Evolutionary conservation across 108 stramenopile species (phyloP), one percentile per base, ranked within the genome.

Genomic region (Chaetoceros tenuissimus): DNA sequence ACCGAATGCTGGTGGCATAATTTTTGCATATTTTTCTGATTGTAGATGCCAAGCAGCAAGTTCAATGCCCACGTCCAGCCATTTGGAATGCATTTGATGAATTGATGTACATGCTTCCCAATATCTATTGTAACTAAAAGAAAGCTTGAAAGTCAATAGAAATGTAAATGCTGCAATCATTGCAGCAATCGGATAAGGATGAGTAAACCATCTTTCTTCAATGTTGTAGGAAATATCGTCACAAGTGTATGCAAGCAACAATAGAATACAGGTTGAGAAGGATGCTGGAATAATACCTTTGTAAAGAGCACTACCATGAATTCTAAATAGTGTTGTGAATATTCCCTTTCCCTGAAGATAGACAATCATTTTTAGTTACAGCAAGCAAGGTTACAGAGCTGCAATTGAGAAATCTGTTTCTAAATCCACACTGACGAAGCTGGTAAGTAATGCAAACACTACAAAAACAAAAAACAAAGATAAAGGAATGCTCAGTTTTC

Each of bases 91-190:
- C 87, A 88, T 88, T 27, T 34, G 53, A 64, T 84, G 80, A 28
- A 88, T 62, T 23, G 79, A 69, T 3, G 79, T 78, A 28, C 62
- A 68, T 17, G 82, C 87, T 56, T 88, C 82, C 82, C 87, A 88
- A 56, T 71, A 81, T 24, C 73, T 69, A 66, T 77, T 69, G 53
- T 69, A 77, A 40, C 40, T 74, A 68, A 71, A 82, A n/a, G 66
- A 76, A 34, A 69, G 63, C 46, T 78, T 78, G 55, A 78, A 80
- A 17, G 79, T 72, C 2, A 87, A 64, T 34, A 83, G 54, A 44
- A 87, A 81, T 0, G 79, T 77, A 62, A 87, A 77, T 7, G 81
- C 78, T 46, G 71, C 34, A 24, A 83, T 53, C 24, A 86, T 29
- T 1, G 81, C 85, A 22, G 73, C 55, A 44, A 86, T 78, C 2